Evolutionary conservation across 176 grass and related monocot species (phyloP).

Genomic region (Panicum miliaceum): DNA sequence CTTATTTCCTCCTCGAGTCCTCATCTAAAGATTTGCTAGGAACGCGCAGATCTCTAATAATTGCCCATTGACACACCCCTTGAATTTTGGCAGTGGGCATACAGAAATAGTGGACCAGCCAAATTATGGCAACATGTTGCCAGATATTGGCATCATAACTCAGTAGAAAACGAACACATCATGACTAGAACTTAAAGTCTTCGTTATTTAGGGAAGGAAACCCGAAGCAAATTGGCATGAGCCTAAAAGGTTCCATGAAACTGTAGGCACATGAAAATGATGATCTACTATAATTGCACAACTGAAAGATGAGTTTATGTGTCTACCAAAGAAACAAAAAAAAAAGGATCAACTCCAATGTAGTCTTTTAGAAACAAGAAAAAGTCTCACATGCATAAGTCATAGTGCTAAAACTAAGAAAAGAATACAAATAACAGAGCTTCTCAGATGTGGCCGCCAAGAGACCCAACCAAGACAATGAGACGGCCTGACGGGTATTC

Average conservation of each 20-base stretch:
- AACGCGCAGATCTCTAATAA: constrained; percentile 11
- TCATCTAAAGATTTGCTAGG: neutral
- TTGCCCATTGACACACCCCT: neutral
- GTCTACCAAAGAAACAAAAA: neutral
- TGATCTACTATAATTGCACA: neutral
- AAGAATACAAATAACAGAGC: constrained; percentile 2
- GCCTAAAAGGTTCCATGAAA: neutral
- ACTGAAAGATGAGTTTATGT: neutral
- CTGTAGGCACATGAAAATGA: neutral
- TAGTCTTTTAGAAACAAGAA: neutral
- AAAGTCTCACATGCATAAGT: neutral
- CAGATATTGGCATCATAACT: neutral
- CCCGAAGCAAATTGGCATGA: neutral
- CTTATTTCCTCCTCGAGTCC: neutral
- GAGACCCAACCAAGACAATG: constrained; percentile 10
- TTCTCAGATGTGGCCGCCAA: neutral
- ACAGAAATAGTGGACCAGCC: neutral
- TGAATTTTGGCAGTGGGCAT: neutral
- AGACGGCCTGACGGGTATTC: neutral
- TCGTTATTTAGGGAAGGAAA: neutral
- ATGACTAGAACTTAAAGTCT: neutral
- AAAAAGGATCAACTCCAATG: neutral
- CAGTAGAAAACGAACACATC: neutral
- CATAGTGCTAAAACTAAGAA: neutral
- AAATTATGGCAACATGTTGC: constrained; percentile 12